Evolutionary conservation across 495 filamentous ascomycete species (phyloP).

Genomic region (Penicillium roqueforti): DNA sequence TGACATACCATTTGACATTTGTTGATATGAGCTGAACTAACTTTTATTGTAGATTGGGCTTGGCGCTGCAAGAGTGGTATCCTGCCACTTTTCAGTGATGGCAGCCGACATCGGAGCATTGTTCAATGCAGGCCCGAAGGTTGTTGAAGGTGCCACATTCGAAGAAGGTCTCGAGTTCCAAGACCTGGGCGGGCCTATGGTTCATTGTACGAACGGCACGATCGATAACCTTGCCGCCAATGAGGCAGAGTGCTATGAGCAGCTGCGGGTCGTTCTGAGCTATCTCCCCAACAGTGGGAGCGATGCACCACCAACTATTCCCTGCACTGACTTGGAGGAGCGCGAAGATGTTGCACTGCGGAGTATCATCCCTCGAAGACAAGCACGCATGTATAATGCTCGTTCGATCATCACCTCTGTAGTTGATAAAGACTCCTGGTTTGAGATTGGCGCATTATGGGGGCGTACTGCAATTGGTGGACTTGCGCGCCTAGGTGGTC

Average conservation of each 20-base stretch:
- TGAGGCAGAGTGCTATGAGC: conserved; percentile 57
- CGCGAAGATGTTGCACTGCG: conserved; percentile 47
- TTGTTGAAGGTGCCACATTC: conserved; percentile 57
- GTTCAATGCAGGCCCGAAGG: conserved; percentile 62
- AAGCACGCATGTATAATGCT: conserved; percentile 58
- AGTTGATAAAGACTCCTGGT: conserved; percentile 53
- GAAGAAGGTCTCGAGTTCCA: conserved; percentile 56
- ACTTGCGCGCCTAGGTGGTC: conserved; percentile 52
- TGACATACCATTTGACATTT: background rate
- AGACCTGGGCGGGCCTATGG: conserved; percentile 51
- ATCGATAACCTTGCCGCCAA: conserved; percentile 60
- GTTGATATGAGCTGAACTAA: background rate
- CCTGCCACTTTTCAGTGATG: conserved; percentile 64
- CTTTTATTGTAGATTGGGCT: conserved; percentile 48
- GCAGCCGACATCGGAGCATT: conserved; percentile 56
- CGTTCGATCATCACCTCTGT: conserved; percentile 53
- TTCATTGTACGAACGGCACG: conserved; percentile 63
- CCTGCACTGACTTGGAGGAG: conserved; percentile 43
- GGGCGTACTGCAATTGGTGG: conserved; percentile 58
- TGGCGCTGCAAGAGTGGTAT: conserved; percentile 56
- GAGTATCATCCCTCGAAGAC: conserved; percentile 53
- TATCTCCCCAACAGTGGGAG: conserved; percentile 55
- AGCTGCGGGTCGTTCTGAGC: conserved; percentile 50
- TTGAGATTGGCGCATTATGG: conserved; percentile 60
- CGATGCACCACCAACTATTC: conserved; percentile 47